These are phyloP conservation scores for Neoboletus brunneissimus DNA, from an alignment of 768 basidiomycete species.

Conservation along the genomic window DNA sequence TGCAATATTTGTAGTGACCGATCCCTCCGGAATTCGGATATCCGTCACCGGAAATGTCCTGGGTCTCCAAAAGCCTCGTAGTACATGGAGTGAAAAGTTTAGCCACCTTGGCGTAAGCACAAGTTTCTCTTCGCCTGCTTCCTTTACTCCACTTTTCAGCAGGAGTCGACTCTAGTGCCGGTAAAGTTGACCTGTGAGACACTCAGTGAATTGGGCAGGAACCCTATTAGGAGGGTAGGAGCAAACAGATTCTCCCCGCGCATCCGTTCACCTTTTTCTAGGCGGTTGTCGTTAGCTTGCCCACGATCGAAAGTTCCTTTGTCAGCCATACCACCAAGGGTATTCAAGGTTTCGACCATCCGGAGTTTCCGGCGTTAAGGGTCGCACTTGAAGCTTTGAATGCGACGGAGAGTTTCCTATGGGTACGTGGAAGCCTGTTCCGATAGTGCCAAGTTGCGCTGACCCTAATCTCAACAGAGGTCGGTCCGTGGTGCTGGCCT, in stretches of 20 bases:
- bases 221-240: constrained; percentile 67
- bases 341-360: constrained; percentile 75
- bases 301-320: constrained; percentile 93
- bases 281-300: constrained; percentile 85
- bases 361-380: constrained; percentile 79
- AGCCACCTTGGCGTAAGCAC: constrained; percentile 52
- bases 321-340: constrained; percentile 75
- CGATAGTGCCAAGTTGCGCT: constrained; percentile 4
- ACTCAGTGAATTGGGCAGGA: constrained; percentile 70
- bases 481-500: constrained; percentile 92
- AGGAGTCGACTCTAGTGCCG: constrained; percentile 58
- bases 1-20: constrained; percentile 54
- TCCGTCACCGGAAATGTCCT: constrained; percentile 89
- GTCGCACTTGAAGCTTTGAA: constrained; percentile 88
- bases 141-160: constrained; percentile 2
- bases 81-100: constrained; percentile 74
- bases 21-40: constrained; percentile 81
- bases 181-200: constrained; percentile 66
- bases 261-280: constrained; percentile 28
- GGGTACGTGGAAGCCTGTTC: constrained; percentile 49
- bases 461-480: constrained; percentile 44
- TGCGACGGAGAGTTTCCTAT: constrained; percentile 91
- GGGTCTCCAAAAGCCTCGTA: constrained; percentile 63
- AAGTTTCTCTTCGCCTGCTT: constrained; percentile 12
- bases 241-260: not conserved